Percentiles rank a stretch among this genome's conserved stretches.
Evolutionary conservation across 176 grass and related monocot genomes (phyloP).

Genomic region (Themeda triandra): DNA sequence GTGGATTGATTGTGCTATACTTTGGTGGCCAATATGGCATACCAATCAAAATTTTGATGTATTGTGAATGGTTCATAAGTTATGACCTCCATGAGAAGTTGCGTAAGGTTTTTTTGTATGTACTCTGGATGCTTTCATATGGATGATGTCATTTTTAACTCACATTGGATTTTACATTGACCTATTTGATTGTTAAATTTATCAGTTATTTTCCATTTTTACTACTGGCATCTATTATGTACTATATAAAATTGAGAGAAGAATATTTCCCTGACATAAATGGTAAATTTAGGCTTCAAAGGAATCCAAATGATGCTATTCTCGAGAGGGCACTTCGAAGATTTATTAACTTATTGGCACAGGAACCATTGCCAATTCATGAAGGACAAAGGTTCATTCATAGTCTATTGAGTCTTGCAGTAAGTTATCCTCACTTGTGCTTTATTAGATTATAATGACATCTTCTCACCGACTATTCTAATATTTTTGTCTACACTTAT

Average conservation of each 20-base stretch:
- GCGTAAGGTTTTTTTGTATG: background rate
- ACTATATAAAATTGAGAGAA: background rate
- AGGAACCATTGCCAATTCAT: slow-evolving; percentile 1
- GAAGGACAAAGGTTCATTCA: slow-evolving; percentile 4
- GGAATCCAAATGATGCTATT: slow-evolving; percentile 26
- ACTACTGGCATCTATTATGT: background rate
- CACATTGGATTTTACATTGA: background rate
- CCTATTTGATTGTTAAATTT: background rate
- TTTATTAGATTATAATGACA: background rate
- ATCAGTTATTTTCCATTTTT: background rate
- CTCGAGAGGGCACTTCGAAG: slow-evolving; percentile 36
- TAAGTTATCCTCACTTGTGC: slow-evolving; percentile 19
- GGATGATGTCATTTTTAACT: background rate
- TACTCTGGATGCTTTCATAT: background rate
- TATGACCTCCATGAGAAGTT: background rate
- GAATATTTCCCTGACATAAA: background rate
- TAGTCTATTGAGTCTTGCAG: slow-evolving; percentile 36
- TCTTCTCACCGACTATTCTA: background rate
- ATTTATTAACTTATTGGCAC: slow-evolving; percentile 40
- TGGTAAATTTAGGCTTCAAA: slow-evolving; percentile 22
- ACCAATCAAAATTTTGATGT: background rate
- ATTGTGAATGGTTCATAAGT: no score
- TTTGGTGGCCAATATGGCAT: background rate
- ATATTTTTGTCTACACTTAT: background rate
- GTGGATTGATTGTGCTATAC: background rate